A percentile compares a stretch with the other conserved stretches of the same genome.
These are phyloP conservation scores for Eucalyptus tenuipes DNA, from an alignment of 345 rosid species.

Conservation along the genomic window DNA sequence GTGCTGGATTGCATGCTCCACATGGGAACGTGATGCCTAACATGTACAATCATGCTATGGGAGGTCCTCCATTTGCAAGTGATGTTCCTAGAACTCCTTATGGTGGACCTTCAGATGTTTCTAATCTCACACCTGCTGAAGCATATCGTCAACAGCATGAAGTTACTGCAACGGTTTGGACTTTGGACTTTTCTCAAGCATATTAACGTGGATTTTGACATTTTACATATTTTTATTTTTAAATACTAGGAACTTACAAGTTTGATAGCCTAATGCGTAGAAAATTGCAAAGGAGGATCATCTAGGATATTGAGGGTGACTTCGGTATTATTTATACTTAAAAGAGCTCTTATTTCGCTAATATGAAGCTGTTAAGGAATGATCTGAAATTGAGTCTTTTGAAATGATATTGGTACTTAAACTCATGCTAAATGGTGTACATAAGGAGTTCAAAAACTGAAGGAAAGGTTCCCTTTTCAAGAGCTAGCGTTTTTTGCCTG, in stretches of 20 bases:
- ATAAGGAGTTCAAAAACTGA: neutral
- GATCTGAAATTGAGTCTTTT: neutral
- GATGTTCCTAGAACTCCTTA: constrained; percentile 35
- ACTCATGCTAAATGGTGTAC: neutral
- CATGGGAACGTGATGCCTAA: constrained; percentile 38
- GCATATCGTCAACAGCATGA: constrained; percentile 73
- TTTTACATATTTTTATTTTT: neutral
- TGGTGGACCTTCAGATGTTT: constrained; percentile 26
- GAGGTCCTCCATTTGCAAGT: constrained; percentile 36
- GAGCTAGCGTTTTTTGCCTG: neutral
- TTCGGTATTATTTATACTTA: neutral
- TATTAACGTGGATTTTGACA: neutral
- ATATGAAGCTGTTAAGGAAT: neutral
- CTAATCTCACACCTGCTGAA: constrained; percentile 54
- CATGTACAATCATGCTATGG: constrained; percentile 21
- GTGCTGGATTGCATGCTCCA: constrained; percentile 30
- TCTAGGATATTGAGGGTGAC: neutral
- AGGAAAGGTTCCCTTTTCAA: neutral
- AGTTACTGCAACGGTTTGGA: constrained; percentile 64
- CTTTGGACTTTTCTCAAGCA: neutral
- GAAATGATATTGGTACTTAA: neutral
- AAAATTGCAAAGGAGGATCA: neutral
- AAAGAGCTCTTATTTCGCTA: neutral
- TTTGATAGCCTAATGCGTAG: neutral
- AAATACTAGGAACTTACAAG: neutral